These are phyloP conservation scores for Sporothrix variecibatus DNA, from an alignment of 2,329 filamentous ascomycete species.

Conservation along the genomic window DNA sequence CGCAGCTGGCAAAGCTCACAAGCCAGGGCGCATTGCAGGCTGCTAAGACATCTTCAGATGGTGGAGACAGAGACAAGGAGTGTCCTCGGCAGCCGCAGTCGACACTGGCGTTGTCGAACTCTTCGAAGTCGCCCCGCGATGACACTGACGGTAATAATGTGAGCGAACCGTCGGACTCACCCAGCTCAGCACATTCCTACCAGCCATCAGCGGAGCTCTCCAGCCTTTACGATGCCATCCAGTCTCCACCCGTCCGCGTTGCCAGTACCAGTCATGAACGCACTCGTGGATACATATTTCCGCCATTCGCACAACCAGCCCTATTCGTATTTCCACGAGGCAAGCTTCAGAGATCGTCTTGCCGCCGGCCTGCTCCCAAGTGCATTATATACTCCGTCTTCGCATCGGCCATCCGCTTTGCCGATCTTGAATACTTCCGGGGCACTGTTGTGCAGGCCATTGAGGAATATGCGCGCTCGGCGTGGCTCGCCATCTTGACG, in stretches of 20 bases:
- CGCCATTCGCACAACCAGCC: background rate
- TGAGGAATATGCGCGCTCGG: background rate
- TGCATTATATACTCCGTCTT: background rate
- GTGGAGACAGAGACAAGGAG: background rate
- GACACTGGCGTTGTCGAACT: background rate
- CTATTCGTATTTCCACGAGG: background rate
- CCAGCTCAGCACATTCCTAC: background rate
- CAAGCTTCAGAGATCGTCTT: background rate
- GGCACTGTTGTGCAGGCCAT: background rate
- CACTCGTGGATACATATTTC: background rate
- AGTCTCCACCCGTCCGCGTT: background rate
- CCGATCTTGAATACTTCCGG: background rate
- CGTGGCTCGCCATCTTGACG: background rate
- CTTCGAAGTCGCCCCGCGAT: background rate
- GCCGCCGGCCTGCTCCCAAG: background rate
- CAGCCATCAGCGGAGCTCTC: background rate
- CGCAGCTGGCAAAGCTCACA: background rate
- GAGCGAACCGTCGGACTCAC: background rate
- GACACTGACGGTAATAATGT: background rate
- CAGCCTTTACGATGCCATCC: background rate
- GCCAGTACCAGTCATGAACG: background rate
- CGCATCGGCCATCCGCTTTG: background rate
- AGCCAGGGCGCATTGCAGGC: background rate
- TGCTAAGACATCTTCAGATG: background rate
- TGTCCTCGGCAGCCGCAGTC: background rate